These are phyloP conservation scores for Alternaria sp. DNA, from an alignment of 2,329 filamentous ascomycete species.

Conservation along the genomic window DNA sequence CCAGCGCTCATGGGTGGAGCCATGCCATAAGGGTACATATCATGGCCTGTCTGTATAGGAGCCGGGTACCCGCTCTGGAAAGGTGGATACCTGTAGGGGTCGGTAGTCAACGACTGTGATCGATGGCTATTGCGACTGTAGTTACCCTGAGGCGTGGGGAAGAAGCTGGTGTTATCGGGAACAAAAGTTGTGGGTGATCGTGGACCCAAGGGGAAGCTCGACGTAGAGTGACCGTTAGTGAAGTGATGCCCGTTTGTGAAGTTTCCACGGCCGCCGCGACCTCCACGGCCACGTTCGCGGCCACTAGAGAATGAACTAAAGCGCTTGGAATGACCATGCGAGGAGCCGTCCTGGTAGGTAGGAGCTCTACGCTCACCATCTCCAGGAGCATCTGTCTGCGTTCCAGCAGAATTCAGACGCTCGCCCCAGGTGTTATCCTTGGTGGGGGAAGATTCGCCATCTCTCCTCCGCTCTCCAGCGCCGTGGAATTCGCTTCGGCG, in stretches of 20 bases:
- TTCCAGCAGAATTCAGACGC: constrained; percentile 43
- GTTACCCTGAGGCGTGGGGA: constrained; percentile 45
- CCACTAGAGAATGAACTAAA: constrained; percentile 49
- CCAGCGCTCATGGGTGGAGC: constrained; percentile 65
- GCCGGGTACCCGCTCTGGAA: constrained; percentile 50
- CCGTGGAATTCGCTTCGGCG: constrained; percentile 43
- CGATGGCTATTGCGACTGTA: constrained; percentile 62
- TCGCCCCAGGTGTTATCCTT: constrained; percentile 44
- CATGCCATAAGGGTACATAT: constrained; percentile 65
- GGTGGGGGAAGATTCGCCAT: constrained; percentile 43
- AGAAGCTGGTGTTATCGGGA: constrained; percentile 48
- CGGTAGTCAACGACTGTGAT: constrained; percentile 69
- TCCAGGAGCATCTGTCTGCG: constrained; percentile 47
- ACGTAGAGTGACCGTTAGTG: constrained; percentile 52
- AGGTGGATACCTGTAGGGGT: constrained; percentile 57
- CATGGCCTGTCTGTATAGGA: constrained; percentile 58
- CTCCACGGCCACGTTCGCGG: constrained; percentile 60
- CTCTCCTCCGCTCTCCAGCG: constrained; percentile 45
- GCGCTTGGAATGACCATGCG: constrained; percentile 42
- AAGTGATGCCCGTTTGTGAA: constrained; percentile 51
- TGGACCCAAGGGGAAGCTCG: constrained; percentile 48
- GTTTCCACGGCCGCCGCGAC: constrained; percentile 56
- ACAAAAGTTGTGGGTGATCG: constrained; percentile 49
- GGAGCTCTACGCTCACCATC: constrained; percentile 45
- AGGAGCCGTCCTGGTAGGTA: constrained; percentile 40